Conservation (phyloP, 805 yeast species). For the Yarrowia sp. region DNA sequence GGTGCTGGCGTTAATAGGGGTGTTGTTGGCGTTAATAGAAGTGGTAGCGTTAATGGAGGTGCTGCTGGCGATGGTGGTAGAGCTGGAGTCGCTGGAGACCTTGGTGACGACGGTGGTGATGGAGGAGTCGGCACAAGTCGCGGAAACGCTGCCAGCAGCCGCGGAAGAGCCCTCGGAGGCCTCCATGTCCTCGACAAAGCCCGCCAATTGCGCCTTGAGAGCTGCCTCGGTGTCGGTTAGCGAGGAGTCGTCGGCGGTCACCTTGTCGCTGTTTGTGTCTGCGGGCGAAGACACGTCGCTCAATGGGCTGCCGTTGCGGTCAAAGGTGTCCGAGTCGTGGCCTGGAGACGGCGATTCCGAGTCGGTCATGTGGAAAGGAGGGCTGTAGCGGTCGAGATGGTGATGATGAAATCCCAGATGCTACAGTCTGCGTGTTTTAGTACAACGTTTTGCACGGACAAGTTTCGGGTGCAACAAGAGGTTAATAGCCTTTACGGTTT, state of each 20-base stretch:
- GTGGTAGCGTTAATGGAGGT: background rate
- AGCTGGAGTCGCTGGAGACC: too few relatives aligned
- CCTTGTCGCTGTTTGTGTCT: background rate
- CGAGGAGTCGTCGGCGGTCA: background rate
- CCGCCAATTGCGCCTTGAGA: conserved; percentile 22
- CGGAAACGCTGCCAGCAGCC: too few relatives aligned
- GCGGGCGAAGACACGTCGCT: conserved; percentile 14
- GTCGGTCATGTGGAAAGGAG: conserved; percentile 14
- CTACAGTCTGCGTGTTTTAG: conserved; percentile 24
- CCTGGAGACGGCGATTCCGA: conserved; percentile 26
- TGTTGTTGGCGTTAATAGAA: background rate
- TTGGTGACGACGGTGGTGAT: too few relatives aligned
- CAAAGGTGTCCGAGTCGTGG: conserved; percentile 25
- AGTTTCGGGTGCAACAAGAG: conserved; percentile 25
- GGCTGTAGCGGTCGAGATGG: background rate
- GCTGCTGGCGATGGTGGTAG: background rate
- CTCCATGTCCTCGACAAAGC: background rate
- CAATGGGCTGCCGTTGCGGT: conserved; percentile 16
- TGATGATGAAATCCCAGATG: conserved; percentile 1
- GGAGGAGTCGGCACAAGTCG: too few relatives aligned
- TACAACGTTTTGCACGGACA: conserved; percentile 26
- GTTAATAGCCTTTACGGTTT: conserved; percentile 12
- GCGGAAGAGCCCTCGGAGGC: too few relatives aligned
- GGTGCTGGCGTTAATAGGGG: background rate
- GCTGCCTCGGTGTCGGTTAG: conserved; percentile 19